These are phyloP conservation scores for Choanephora cucurbitarum DNA, from an alignment of 371 early-diverging fungal species.

Conservation along the genomic window DNA sequence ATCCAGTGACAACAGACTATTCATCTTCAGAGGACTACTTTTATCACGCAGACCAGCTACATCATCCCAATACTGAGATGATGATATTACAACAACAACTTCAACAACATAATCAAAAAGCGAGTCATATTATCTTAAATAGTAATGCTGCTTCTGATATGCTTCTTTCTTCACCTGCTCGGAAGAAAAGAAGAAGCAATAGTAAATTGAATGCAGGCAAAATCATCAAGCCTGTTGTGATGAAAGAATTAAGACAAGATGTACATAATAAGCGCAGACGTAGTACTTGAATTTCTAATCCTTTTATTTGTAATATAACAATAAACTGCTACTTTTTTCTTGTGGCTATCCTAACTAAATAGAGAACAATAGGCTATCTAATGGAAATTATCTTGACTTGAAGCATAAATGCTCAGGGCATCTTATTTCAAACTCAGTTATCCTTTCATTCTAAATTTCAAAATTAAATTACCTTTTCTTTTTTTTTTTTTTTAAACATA, in stretches of 20 bases:
- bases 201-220: not conserved
- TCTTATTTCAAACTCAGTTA: too few relatives aligned
- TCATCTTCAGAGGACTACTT: conserved; percentile 12
- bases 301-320: too few relatives aligned
- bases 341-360: too few relatives aligned
- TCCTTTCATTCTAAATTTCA: too few relatives aligned
- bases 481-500: too few relatives aligned
- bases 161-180: not conserved
- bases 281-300: not conserved
- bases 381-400: too few relatives aligned
- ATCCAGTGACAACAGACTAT: conserved; percentile 2
- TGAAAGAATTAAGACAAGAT: not conserved
- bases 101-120: conserved; percentile 10
- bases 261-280: not conserved
- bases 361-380: too few relatives aligned
- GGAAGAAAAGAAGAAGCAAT: not conserved
- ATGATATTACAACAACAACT: conserved; percentile 11
- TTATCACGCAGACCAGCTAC: not conserved
- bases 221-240: not conserved
- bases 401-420: too few relatives aligned
- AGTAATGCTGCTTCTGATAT: conserved; percentile 3
- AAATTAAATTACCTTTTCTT: too few relatives aligned
- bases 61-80: not conserved
- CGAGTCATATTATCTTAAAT: conserved; percentile 12
- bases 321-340: too few relatives aligned